A percentile compares a stretch with the other conserved stretches of the same genome.
These are phyloP conservation scores for Kwoniella europaea DNA, from an alignment of 768 basidiomycete species.

Conservation along the genomic window DNA sequence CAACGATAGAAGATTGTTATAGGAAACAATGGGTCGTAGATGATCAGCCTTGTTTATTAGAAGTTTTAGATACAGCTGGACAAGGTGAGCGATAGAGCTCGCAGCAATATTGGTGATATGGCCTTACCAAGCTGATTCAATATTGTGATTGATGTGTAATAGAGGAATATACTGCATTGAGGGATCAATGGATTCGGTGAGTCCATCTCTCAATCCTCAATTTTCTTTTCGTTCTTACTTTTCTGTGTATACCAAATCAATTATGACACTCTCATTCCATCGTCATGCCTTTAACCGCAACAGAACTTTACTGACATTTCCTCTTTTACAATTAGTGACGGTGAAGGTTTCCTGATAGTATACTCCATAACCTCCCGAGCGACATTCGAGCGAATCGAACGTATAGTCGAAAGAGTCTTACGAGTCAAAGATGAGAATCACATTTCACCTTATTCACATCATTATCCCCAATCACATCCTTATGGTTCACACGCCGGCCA, in stretches of 20 bases:
- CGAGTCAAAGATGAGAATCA: slow-evolving; percentile 72
- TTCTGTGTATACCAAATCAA: no score
- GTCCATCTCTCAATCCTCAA: slow-evolving; percentile 10
- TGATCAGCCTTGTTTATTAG: slow-evolving; percentile 92
- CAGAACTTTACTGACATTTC: slow-evolving; percentile 15
- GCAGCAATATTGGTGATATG: background rate
- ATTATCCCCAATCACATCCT: slow-evolving; percentile 10
- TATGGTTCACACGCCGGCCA: background rate
- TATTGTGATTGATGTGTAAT: background rate
- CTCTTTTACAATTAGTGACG: slow-evolving; percentile 67
- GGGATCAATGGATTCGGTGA: slow-evolving; percentile 97
- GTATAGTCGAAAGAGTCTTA: slow-evolving; percentile 86
- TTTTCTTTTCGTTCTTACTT: no score
- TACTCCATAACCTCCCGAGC: slow-evolving; percentile 95
- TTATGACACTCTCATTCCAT: background rate
- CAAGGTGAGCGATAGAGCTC: slow-evolving; percentile 70
- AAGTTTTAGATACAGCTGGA: slow-evolving; percentile 96
- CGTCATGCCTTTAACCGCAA: background rate
- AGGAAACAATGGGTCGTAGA: slow-evolving; percentile 93
- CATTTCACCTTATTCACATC: slow-evolving; percentile 23
- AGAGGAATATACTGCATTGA: slow-evolving; percentile 97
- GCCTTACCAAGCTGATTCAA: slow-evolving; percentile 4
- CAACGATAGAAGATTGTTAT: slow-evolving; percentile 98
- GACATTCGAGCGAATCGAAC: slow-evolving; percentile 86
- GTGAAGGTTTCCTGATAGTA: slow-evolving; percentile 96